Percentiles rank a stretch among this genome's conserved stretches.
Evolutionary conservation across 352 stramenopile genomes (phyloP).

Genomic region (Pythium biforme): DNA sequence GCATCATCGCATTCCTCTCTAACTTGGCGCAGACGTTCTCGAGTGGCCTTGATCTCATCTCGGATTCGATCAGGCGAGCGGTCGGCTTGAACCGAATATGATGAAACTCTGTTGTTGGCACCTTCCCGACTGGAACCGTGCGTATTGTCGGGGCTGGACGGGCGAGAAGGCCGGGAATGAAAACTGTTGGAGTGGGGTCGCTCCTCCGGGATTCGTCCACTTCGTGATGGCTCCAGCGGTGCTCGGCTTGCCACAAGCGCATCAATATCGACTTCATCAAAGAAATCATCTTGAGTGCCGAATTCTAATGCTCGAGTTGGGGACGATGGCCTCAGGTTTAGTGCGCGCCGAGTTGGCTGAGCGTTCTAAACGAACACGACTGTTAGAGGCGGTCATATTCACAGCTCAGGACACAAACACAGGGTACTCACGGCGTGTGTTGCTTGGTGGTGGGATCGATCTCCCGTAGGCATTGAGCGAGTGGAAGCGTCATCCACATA

Average conservation of each 20-base stretch:
- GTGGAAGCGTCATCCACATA: not conserved
- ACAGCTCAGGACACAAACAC: not conserved
- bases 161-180: not conserved
- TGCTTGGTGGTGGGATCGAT: not conserved
- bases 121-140: not conserved
- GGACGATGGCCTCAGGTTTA: not conserved
- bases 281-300: constrained; percentile 24
- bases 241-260: constrained; percentile 20
- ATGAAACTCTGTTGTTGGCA: not conserved
- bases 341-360: not conserved
- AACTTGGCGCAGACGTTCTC: constrained; percentile 59
- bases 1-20: constrained; percentile 84
- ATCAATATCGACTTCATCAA: constrained; percentile 29
- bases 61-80: constrained; percentile 23
- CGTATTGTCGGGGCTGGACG: not conserved
- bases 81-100: not conserved
- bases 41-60: constrained; percentile 56
- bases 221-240: not conserved
- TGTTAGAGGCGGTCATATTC: not conserved
- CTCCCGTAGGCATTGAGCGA: not conserved
- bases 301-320: constrained; percentile 16
- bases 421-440: not conserved
- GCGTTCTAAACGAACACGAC: not conserved
- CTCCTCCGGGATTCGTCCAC: not conserved
- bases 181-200: not conserved